Base-by-base conservation (phyloP, 192 early-diverging fungal species). In the Cladochytrium replicatum region DNA sequence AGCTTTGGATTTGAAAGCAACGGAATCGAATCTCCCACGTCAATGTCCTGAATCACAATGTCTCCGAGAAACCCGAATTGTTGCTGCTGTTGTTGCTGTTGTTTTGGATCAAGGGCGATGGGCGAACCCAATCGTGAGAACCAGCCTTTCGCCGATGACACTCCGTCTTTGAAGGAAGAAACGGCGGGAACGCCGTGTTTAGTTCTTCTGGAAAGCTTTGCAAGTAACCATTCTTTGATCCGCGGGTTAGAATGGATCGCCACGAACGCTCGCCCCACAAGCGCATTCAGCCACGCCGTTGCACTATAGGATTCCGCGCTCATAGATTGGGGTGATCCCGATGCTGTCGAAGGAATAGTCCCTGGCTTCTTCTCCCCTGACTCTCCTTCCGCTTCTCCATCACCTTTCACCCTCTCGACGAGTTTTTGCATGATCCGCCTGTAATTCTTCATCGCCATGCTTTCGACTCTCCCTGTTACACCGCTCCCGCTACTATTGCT, bases 241-340 rank as follows among this genome's bases (percentile, higher is more conserved):
- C 43, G 24, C 7, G 61, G 58, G 50, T 64, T 64, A 4, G 66
- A 32, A 39, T 69, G 73, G 9, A 71, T 54, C 15, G 77, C 80
- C 4, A 93, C 63, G 50, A 93, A 93, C 7, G 82, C 66, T 6
- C 91, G 68, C 0, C 91, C 88, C 2, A 91, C 43, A 1, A 93
- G 62, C 2, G 87, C 88, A 52, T 93, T 93, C 15, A 93, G 69
- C 91, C 91, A 91, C 63, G 51, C 88, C 61, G 43, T 68, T 55
- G 63, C 37, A 45, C 21, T 13, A 53, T 50, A 19, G 50, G 43
- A 4, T 25, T 29, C 15, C 53, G 31, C 39, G 50, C 37, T 3
- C 69, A 63, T 28, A 76, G 52, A 3, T 45, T 55, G 48, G 55
- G 34, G 22, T 32, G 38, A 26, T 63, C 64, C 13, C 61, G 57